Evolutionary conservation across 2,329 filamentous ascomycete species (phyloP).

Genomic region (Volutella citrinella): DNA sequence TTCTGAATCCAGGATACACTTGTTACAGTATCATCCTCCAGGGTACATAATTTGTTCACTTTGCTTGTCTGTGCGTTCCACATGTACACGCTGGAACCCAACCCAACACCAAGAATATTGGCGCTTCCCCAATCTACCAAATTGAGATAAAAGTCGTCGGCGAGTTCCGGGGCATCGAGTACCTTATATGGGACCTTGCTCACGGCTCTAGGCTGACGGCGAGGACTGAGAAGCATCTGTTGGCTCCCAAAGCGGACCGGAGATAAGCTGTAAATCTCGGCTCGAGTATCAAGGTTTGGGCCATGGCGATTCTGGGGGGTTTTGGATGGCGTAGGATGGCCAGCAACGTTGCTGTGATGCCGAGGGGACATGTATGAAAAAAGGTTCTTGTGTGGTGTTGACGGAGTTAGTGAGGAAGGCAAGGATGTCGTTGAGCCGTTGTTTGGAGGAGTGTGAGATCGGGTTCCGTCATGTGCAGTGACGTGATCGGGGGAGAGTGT

Average conservation of each 20-base stretch:
- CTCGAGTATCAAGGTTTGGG: slow-evolving; percentile 82
- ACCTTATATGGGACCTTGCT: slow-evolving; percentile 98
- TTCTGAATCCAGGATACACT: slow-evolving; percentile 98
- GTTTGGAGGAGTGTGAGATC: slow-evolving; percentile 78
- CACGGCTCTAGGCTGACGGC: slow-evolving; percentile 83
- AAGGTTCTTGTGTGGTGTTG: slow-evolving; percentile 95
- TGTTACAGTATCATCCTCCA: slow-evolving; percentile 90
- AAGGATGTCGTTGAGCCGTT: slow-evolving; percentile 58
- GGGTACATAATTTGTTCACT: slow-evolving; percentile 90
- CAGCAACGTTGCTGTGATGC: slow-evolving; percentile 65
- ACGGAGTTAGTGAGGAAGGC: slow-evolving; percentile 79
- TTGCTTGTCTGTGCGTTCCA: slow-evolving; percentile 92
- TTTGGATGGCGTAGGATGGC: slow-evolving; percentile 84
- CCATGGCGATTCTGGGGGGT: slow-evolving; percentile 87
- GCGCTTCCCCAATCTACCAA: slow-evolving; percentile 96
- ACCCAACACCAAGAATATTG: slow-evolving; percentile 87
- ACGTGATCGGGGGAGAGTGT: slow-evolving; percentile 58
- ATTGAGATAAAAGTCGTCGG: slow-evolving; percentile 97
- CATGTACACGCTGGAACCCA: slow-evolving; percentile 94
- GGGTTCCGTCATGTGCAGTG: slow-evolving; percentile 60
- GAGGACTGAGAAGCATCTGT: slow-evolving; percentile 85
- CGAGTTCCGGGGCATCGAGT: slow-evolving; percentile 89
- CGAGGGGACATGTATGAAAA: slow-evolving; percentile 85
- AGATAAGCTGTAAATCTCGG: slow-evolving; percentile 93
- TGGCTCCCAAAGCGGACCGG: slow-evolving; percentile 92